Conservation (phyloP, 2,329 filamentous ascomycete genomes). For the Herpotrichia juniperi region DNA sequence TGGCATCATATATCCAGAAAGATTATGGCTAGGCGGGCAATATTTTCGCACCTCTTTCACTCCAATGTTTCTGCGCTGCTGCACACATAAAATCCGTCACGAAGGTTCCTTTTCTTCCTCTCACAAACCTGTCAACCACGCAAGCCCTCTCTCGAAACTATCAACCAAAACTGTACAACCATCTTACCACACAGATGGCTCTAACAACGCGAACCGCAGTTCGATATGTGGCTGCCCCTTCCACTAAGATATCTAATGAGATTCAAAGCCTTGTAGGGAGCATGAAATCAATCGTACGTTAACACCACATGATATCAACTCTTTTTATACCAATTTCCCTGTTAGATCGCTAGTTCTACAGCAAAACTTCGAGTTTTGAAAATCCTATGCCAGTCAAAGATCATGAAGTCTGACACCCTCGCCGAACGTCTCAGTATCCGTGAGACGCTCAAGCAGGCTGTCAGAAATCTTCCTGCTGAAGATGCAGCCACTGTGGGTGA, state of each 20-base stretch:
- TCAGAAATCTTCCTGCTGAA: background rate
- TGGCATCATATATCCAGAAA: no score
- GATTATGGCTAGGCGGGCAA: no score
- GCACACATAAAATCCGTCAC: no score
- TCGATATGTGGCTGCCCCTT: background rate
- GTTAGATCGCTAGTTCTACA: background rate
- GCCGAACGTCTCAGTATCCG: background rate
- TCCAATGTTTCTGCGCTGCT: no score
- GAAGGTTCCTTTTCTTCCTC: no score
- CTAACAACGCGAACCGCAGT: background rate
- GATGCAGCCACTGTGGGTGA: background rate
- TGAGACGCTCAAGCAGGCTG: background rate
- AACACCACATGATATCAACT: background rate
- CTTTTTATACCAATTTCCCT: background rate
- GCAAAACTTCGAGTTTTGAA: background rate
- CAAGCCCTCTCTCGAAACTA: no score
- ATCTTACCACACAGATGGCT: background rate
- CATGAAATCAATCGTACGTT: background rate
- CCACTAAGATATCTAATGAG: background rate
- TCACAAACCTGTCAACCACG: no score
- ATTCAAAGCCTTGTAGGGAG: background rate
- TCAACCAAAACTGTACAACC: background rate
- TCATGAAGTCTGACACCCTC: background rate
- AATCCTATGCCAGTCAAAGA: background rate
- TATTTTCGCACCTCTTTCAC: no score